Base-by-base conservation (phyloP, 805 yeast genomes). In the Saccharomycopsis synnaedendra region DNA sequence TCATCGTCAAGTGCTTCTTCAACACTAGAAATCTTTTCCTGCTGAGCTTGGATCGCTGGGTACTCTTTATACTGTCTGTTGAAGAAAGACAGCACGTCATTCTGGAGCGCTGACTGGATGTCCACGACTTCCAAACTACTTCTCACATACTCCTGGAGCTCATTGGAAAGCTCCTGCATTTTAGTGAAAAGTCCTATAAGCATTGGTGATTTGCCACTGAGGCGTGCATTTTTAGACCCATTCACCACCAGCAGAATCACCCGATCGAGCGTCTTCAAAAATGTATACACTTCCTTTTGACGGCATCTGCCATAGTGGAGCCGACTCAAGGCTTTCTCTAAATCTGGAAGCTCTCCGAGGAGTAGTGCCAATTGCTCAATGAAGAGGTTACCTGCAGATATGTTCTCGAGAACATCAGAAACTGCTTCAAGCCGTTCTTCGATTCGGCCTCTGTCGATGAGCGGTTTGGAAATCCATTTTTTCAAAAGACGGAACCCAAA, bases 401-500 rank as follows among this genome's bases (percentile, higher is more conserved):
- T 65, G 35, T 32, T 62, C 4, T 60, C 59, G 36, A 34, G 36
- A 3, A 80, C 59, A 48, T 74, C 71, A 28, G 70, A 71, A 4
- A 81, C 71, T 0, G 95, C 87, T 39, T 74, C 74, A 0, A 74
- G 64, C 30, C 98, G 70, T n/a, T 70, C 68, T 47, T 73, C 70
- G 2, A 93, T 82, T 5, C 64, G 64, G 1, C 64, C 68, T 32
- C 69, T 65, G 40, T 78, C 70, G 0, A 76, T 63, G 28, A 89
- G 67, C 1, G 98, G 98, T 51, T 72, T 68, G 1, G 78, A 69
- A 0, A 89, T 64, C 98, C 98, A 93, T 37, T 73, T 66, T 32
- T 71, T 68, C 9, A 93, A 60, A 50, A 76, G 56, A 46, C 96
- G 64, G 41, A 69, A 72, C 0, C 98, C 98, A 61, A 82, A 82